Conservation (phyloP, 768 basidiomycete genomes). For the Panaeolus cyanescens region DNA sequence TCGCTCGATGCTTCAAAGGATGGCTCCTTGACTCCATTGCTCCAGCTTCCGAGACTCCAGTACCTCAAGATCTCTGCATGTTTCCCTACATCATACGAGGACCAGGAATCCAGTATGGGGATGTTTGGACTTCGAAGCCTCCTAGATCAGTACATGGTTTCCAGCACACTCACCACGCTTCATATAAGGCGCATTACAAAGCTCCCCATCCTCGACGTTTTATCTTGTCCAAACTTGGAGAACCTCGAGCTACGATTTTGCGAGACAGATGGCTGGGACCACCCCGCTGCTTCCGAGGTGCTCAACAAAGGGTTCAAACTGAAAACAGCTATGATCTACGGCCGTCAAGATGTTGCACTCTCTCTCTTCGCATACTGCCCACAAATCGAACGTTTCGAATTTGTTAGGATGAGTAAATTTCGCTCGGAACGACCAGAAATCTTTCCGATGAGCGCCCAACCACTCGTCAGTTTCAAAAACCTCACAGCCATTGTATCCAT, state of each 20-base stretch:
- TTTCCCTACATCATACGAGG: not conserved
- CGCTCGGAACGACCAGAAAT: not conserved
- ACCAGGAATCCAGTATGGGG: not conserved
- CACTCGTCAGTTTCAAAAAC: not conserved
- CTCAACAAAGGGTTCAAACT: not conserved
- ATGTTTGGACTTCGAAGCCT: not conserved
- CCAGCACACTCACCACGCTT: not conserved
- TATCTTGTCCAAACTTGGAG: not conserved
- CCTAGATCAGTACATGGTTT: not conserved
- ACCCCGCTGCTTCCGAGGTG: not conserved
- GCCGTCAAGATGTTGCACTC: not conserved
- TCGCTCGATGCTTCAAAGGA: not conserved
- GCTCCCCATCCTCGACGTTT: not conserved
- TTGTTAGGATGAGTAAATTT: not conserved
- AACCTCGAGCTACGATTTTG: not conserved
- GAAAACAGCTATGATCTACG: not conserved
- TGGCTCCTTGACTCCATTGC: no score
- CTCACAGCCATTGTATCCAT: not conserved
- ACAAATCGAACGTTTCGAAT: not conserved
- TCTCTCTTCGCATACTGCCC: not conserved
- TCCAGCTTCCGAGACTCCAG: not conserved
- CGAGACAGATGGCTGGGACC: not conserved
- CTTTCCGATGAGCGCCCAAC: not conserved
- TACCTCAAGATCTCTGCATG: not conserved
- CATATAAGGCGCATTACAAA: not conserved